Evolutionary conservation across 2,329 filamentous ascomycete genomes (phyloP), one percentile per base, ranked within the genome.

Genomic region (Lanzia echinophila): DNA sequence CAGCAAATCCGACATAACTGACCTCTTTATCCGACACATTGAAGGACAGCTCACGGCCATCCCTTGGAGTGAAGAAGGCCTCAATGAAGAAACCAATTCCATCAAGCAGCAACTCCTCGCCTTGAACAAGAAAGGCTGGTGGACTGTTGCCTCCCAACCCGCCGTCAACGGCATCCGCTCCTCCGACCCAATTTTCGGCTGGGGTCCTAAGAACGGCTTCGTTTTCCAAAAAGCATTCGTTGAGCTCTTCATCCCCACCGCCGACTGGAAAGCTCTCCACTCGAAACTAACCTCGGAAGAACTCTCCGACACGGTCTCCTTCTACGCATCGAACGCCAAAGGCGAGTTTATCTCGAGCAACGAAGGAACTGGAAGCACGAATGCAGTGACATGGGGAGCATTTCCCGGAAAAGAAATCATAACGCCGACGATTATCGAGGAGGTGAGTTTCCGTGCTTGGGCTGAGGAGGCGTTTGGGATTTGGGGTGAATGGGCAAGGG

Each of bases 171-270:
- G 91, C 41, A 73, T 91, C 19, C 80, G 79, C 34, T 95, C 88
- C 28, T 82, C 79, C 46, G 83, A 99, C 68, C 72, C 79, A 3
- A 81, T 88, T 19, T 96, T 95, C 64, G 94, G 94, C 59, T 99
- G 94, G 94, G 94, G 94, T 1, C 94, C 94, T 0, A 81, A 80
- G 47, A 85, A 91, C 64, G 94, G 94, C 17, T 97, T 95, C 69
- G 90, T 97, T 46, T 99, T 96, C 75, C 94, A 99, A 67, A 99
- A 97, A 72, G 87, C 92, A 0, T 99, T 99, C 70, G 90, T 99
- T 49, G 94, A 99, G 70, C 90, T 97, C 73, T 99, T 99, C 76
- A 74, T 95, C 55, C 84, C 91, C 0, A 73, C 77, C 0, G 70
- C 78, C 0, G 88, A 92, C 68, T 97, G 90, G 84, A 70, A 73